Base-by-base conservation (phyloP, 2,329 filamentous ascomycete genomes). In the Catunica adiposa region DNA sequence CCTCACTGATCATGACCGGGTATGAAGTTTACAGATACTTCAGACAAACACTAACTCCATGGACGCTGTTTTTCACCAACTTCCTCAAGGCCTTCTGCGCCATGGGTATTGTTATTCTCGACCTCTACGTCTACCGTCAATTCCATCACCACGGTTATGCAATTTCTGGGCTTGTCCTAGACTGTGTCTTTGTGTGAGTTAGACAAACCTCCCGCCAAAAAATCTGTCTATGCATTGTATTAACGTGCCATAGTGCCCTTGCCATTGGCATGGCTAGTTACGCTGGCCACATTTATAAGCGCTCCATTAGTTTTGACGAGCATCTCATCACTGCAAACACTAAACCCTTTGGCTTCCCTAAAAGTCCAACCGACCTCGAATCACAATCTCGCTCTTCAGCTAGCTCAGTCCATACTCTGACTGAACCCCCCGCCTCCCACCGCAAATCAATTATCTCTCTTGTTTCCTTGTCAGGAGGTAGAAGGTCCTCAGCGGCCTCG, bases 11-110 rank as follows among this genome's bases (percentile, higher is more conserved):
- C 31, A 69, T 74, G 62, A 75, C 69, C 14, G 63, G 73, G 44
- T 62, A 73, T 57, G 73, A 77, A 59, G 68, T 77, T 31, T 70
- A 67, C 46, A 71, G 67, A 60, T 72, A 69, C 57, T 67, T 70
- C 51, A 67, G 70, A 29, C 74, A 78, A 63, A 69, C 71, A 1
- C 63, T 80, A 55, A 79, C 77, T 9, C 76, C 77, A 1, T 73
- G 76, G 64, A 72, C 71, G 3, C 71, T 80, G 67, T 64, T 79
- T 2, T 72, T 74, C 59, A 72, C 71, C 17, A 72, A 77, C 58
- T 64, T 73, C 56, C 60, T 79, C 61, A 79, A 78, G 61, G 59
- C 74, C 46, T 68, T 70, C 0, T 70, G 75, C 20, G 69, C 74
- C 0, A 60, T 66, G 5, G 70, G 69, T 37, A 72, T 75, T 25